Evolutionary conservation across 2,329 filamentous ascomycete species (phyloP), one percentile per base, ranked within the genome.

Genomic region (Penicillium sp.): DNA sequence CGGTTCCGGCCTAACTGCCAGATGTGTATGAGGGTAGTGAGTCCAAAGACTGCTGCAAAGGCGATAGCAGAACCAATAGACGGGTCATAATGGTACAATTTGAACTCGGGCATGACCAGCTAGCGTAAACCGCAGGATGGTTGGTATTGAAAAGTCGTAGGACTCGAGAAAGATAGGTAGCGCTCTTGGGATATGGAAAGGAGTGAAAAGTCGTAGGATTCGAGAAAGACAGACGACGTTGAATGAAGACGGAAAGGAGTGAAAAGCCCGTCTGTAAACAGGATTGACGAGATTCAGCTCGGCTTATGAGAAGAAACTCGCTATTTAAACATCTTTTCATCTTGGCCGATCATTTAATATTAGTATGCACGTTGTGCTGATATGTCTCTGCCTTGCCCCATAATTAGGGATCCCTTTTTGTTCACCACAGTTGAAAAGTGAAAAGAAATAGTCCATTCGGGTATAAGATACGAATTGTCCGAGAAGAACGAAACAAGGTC

Each of bases 21-120:
- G 11, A 38, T 38, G 40, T 62, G 65, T n/a, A 46, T 25, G 2
- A 57, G 49, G 0, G 65, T 56, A 5, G 57, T 59, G 5, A 58
- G 61, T 3, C 45, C 51, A 49, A 69, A 68, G 74, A 81, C 57
- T 19, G 50, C 58, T 6, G 58, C 50, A 46, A 64, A 58, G 1
- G 59, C 41, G 15, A 61, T 9, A n/a, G 60, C 62, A 16, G 58
- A 41, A 3, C 33, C 40, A 8, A 21, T 21, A 11, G 62, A 64
- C 16, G 61, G 61, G n/a, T 62, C 10, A 8, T 63, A 64, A 21
- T 63, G 62, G 48, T 64, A 64, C 8, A 62, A 29, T n/a, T 62
- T 45, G 40, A 58, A 63, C 21, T 45, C 46, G 3, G 52, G 5
- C 56, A 59, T 61, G 1, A 19, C 21, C 9, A 27, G 23, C 25